Evolutionary conservation across 176 grass and related monocot species (phyloP).

Genomic region (Zoysia japonica): DNA sequence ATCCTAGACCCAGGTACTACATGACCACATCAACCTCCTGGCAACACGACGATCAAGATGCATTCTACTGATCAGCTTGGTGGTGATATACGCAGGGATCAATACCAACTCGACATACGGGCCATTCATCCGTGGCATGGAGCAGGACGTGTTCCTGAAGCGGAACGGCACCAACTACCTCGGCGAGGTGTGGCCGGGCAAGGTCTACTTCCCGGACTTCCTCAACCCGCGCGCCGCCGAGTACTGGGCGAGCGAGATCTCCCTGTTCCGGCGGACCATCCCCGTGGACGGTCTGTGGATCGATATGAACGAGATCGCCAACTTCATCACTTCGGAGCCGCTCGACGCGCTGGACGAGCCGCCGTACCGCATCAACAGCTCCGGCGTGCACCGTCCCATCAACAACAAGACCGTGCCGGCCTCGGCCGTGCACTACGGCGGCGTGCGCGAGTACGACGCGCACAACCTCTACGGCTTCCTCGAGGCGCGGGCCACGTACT

Average conservation of each 20-base stretch:
- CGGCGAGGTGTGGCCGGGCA: conserved; percentile 77
- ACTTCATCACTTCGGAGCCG: conserved; percentile 52
- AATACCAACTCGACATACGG: conserved; percentile 56
- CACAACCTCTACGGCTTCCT: conserved; percentile 81
- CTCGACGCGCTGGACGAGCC: conserved; percentile 67
- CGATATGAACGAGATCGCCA: conserved; percentile 95
- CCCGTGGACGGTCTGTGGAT: conserved; percentile 88
- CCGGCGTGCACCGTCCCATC: conserved; percentile 54
- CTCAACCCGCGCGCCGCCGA: conserved; percentile 53
- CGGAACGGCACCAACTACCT: conserved; percentile 66
- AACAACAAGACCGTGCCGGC: conserved; percentile 61
- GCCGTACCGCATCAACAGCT: conserved; percentile 83
- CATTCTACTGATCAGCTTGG: background rate
- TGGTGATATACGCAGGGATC: conserved; percentile 48
- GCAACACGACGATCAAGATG: too few species aligned
- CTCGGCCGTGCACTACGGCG: conserved; percentile 63
- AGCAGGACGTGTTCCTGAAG: conserved; percentile 72
- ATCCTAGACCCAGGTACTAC: conserved; percentile 73
- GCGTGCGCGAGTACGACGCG: conserved; percentile 66
- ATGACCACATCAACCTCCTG: too few species aligned
- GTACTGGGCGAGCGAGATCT: conserved; percentile 77
- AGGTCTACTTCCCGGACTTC: conserved; percentile 86
- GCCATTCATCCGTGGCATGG: conserved; percentile 54
- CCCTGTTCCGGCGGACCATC: conserved; percentile 57
- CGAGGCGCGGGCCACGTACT: conserved; percentile 65